These are phyloP conservation scores for Penicillium roqueforti DNA, from an alignment of 495 filamentous ascomycete species.

Conservation along the genomic window DNA sequence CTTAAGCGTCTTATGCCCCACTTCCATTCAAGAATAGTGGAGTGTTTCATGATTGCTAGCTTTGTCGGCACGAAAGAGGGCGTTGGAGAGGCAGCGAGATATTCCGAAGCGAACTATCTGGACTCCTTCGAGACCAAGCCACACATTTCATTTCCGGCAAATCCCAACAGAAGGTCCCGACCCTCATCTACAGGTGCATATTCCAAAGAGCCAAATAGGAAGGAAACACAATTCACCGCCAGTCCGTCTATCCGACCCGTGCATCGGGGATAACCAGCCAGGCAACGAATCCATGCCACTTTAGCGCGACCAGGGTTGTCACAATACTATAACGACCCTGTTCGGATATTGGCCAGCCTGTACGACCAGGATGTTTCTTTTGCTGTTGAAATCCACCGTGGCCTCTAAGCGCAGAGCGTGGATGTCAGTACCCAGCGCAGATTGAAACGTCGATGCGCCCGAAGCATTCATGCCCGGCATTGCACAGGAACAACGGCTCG, in stretches of 20 bases:
- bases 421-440: constrained; percentile 4
- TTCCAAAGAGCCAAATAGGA: neutral
- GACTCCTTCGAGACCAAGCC: neutral
- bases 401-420: constrained; percentile 1
- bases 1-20: too few relatives aligned
- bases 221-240: constrained; percentile 10
- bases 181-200: neutral
- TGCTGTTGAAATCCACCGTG: neutral
- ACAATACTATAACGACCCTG: neutral
- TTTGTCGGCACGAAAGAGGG: neutral
- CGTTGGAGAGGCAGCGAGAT: neutral
- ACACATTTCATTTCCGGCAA: neutral
- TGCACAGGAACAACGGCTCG: neutral
- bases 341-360: constrained; percentile 1
- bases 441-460: constrained; percentile 4
- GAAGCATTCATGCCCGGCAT: neutral
- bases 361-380: neutral
- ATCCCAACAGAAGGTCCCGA: neutral
- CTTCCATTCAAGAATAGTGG: too few relatives aligned
- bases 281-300: neutral
- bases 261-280: constrained; percentile 2
- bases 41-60: too few relatives aligned
- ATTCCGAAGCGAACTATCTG: neutral
- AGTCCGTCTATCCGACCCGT: constrained; percentile 4
- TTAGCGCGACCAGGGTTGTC: neutral